Conservation (phyloP, 208 protist species). For the Endotrypanum monterogeii region DNA sequence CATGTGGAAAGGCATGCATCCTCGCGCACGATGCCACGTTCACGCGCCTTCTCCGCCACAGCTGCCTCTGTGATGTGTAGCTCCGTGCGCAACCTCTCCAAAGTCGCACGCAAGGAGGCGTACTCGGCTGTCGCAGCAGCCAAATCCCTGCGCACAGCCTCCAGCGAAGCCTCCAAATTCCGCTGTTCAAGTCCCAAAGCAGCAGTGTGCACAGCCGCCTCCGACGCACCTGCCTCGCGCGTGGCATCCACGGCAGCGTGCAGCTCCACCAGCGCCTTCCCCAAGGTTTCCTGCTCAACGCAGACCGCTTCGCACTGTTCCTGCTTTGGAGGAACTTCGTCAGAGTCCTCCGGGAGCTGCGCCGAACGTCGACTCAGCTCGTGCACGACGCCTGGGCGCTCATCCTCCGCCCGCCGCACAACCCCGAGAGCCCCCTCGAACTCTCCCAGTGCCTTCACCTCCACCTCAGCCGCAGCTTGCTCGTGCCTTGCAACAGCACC, state of each 20-base stretch:
- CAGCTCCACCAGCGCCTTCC: constrained; percentile 13
- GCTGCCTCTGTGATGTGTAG: not conserved
- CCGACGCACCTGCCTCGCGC: not conserved
- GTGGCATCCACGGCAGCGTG: constrained; percentile 13
- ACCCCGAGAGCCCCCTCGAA: constrained; percentile 1
- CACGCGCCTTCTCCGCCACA: not conserved
- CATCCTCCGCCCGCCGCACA: not conserved
- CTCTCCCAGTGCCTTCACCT: constrained; percentile 4
- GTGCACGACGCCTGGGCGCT: not conserved
- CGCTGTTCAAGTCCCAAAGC: constrained; percentile 2
- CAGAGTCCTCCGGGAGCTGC: not conserved
- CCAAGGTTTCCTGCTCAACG: not conserved
- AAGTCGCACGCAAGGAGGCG: not conserved
- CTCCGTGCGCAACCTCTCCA: not conserved
- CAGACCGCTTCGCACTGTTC: not conserved
- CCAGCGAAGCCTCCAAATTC: not conserved
- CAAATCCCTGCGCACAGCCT: constrained; percentile 1
- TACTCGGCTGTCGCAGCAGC: not conserved
- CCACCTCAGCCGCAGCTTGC: not conserved
- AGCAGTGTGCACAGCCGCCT: not conserved
- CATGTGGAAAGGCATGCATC: not conserved
- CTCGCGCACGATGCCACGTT: not conserved
- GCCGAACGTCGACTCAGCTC: not conserved
- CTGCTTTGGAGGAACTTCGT: not conserved
- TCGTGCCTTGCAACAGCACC: not conserved